Evolutionary conservation across 305 asterid genomes (phyloP).

Genomic region (Rubia peregrina): DNA sequence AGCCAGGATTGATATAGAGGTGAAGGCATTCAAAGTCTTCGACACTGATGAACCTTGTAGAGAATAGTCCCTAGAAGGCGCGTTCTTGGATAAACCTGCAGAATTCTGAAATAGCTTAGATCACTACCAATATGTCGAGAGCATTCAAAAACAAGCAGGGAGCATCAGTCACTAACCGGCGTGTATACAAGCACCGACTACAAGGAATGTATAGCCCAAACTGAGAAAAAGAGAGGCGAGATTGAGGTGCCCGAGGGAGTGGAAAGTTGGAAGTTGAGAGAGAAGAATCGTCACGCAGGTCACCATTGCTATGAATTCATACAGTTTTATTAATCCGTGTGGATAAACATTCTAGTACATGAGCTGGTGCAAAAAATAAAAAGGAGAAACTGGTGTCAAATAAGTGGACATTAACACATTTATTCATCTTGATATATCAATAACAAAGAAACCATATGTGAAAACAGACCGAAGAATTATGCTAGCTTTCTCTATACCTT

Average conservation of each 20-base stretch:
- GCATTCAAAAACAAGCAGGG: background rate
- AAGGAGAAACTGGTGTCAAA: slow-evolving; percentile 15
- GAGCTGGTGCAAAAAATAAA: slow-evolving; percentile 42
- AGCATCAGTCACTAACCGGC: slow-evolving; percentile 40
- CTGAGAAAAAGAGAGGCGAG: slow-evolving; percentile 68
- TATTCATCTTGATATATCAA: background rate
- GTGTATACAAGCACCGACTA: slow-evolving; percentile 77
- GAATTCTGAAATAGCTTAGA: slow-evolving; percentile 15
- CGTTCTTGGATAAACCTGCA: slow-evolving; percentile 58
- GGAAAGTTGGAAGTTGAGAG: slow-evolving; percentile 90
- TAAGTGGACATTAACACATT: background rate
- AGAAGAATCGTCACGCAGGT: slow-evolving; percentile 66
- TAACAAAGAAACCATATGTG: background rate
- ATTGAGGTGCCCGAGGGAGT: slow-evolving; percentile 88
- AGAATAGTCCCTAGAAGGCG: slow-evolving; percentile 71
- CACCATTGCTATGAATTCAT: slow-evolving; percentile 84
- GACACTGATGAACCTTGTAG: slow-evolving; percentile 54
- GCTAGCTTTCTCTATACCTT: background rate
- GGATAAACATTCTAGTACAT: slow-evolving; percentile 73
- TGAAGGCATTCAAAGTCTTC: slow-evolving; percentile 63
- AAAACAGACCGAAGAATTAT: background rate
- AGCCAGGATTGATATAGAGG: slow-evolving; percentile 84
- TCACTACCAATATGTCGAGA: slow-evolving; percentile 7
- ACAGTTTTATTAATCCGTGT: slow-evolving; percentile 58
- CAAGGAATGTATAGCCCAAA: slow-evolving; percentile 73